Evolutionary conservation across 441 rosid species (phyloP).

Genomic region (Hypseocharis bilobata): DNA sequence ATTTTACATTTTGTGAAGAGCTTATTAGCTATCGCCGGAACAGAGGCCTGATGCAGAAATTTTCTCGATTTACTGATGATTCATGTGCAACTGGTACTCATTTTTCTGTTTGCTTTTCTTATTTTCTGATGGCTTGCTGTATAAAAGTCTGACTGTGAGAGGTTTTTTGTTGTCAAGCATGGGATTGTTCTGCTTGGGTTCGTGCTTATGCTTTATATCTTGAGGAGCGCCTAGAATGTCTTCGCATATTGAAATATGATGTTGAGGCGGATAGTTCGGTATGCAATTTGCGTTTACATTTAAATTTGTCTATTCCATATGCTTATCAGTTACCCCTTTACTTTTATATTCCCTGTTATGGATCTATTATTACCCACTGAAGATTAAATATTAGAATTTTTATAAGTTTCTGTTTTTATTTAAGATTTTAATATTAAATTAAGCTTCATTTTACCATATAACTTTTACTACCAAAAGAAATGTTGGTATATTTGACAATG

Average conservation of each 20-base stretch:
- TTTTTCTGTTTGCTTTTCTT: background rate
- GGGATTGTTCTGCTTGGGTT: conserved; percentile 47
- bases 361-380: background rate
- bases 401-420: background rate
- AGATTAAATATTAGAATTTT: no score
- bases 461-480: background rate
- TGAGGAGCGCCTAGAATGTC: conserved; percentile 37
- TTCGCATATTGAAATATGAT: conserved; percentile 30
- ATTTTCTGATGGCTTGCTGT: background rate
- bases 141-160: background rate
- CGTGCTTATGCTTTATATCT: conserved; percentile 36
- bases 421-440: background rate
- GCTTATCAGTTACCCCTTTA: no score
- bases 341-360: background rate
- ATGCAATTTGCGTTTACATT: background rate
- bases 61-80: conserved; percentile 35
- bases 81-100: conserved; percentile 32
- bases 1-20: conserved; percentile 31
- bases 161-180: conserved; percentile 28
- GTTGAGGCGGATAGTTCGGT: conserved; percentile 26
- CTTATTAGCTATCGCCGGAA: conserved; percentile 17
- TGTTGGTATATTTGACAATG: no score
- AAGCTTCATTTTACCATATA: no score
- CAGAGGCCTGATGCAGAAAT: conserved; percentile 24
- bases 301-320: background rate